phyloP scores from a whole-genome alignment of 75 land plant species.

The Sequoiadendron giganteum region DNA sequence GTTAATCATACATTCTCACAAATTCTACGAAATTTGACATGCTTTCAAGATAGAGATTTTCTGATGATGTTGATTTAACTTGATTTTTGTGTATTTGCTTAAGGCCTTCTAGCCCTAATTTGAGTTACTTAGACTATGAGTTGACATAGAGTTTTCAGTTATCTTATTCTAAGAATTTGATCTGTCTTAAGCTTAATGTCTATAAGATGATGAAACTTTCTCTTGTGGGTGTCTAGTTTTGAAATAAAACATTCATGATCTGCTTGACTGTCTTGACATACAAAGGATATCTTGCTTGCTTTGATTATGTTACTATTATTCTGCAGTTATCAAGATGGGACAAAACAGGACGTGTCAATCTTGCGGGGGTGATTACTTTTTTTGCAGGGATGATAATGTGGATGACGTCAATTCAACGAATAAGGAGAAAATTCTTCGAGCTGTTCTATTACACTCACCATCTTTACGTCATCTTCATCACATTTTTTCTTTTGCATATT shows the following conservation, averaged over 20 bases:
- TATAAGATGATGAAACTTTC: not conserved
- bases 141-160: too few species aligned
- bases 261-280: not conserved
- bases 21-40: too few species aligned
- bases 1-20: too few species aligned
- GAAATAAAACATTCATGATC: too few species aligned
- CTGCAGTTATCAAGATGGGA: slow-evolving; percentile 69
- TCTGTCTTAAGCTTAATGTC: too few species aligned
- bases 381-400: slow-evolving; percentile 58
- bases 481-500: slow-evolving; percentile 62
- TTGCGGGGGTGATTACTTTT: slow-evolving; percentile 65
- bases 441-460: slow-evolving; percentile 79
- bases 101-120: too few species aligned
- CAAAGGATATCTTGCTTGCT: not conserved
- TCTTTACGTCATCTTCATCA: slow-evolving; percentile 60
- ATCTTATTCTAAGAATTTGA: too few species aligned
- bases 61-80: too few species aligned
- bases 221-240: not conserved
- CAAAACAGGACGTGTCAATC: slow-evolving; percentile 48
- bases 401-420: slow-evolving; percentile 66
- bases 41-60: too few species aligned
- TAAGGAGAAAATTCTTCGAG: slow-evolving; percentile 64
- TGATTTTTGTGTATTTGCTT: too few species aligned
- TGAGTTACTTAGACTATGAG: too few species aligned
- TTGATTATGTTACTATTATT: not conserved